These are phyloP conservation scores for Cytauxzoon felis DNA, from an alignment of 169 alveolate species.

Conservation along the genomic window DNA sequence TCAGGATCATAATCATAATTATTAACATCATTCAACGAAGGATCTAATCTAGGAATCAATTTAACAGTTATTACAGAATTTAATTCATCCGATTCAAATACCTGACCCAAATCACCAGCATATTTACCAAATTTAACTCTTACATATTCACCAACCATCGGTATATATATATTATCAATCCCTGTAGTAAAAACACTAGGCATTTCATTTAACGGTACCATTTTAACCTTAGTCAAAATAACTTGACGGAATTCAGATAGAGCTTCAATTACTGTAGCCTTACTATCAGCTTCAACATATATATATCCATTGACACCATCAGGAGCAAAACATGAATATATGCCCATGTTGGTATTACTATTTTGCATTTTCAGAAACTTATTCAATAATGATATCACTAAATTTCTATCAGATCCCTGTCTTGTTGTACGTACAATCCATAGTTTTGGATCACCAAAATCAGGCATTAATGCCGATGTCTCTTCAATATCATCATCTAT, in stretches of 20 bases:
- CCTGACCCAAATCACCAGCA: conserved; percentile 79
- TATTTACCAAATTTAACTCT: conserved; percentile 77
- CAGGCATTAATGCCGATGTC: conserved; percentile 62
- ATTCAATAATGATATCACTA: conserved; percentile 75
- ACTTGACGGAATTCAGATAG: conserved; percentile 74
- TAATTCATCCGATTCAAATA: conserved; percentile 77
- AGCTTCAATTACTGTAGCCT: conserved; percentile 70
- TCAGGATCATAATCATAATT: no score
- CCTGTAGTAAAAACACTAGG: conserved; percentile 77
- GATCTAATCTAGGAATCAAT: conserved; percentile 74
- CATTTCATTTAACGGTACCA: conserved; percentile 80
- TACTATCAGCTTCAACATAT: conserved; percentile 81
- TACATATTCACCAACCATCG: conserved; percentile 77
- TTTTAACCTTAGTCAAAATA: conserved; percentile 67
- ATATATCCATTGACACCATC: conserved; percentile 74
- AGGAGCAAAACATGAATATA: conserved; percentile 78
- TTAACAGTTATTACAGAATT: conserved; percentile 73
- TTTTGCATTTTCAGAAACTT: conserved; percentile 69
- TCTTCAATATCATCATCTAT: conserved; percentile 50
- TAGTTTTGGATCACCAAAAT: conserved; percentile 76
- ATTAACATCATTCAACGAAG: background rate
- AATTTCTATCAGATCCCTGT: conserved; percentile 63
- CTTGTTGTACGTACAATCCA: conserved; percentile 77
- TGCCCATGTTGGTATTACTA: conserved; percentile 66
- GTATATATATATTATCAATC: conserved; percentile 55